Conservation (phyloP, 495 filamentous ascomycete species). For the Podospora australis region DNA sequence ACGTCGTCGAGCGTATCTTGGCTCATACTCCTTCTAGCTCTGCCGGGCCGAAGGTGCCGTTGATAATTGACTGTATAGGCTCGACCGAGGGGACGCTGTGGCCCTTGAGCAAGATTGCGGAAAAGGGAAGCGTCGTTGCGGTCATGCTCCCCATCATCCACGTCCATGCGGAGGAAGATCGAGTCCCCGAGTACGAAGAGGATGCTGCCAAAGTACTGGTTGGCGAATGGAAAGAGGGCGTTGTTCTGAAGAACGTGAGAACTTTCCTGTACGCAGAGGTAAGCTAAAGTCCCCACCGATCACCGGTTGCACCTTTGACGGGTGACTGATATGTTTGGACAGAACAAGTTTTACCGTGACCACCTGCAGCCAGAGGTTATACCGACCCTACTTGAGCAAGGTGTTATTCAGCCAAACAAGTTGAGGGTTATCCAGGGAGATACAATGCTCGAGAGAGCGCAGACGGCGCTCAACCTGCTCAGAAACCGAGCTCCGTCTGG, state of each 20-base stretch:
- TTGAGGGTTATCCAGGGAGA: conserved; percentile 40
- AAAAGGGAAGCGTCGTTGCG: conserved; percentile 39
- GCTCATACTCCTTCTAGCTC: not conserved
- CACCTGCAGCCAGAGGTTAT: conserved; percentile 45
- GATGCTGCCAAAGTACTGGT: conserved; percentile 24
- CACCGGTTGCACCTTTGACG: not conserved
- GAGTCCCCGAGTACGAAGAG: conserved; percentile 39
- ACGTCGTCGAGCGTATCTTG: conserved; percentile 32
- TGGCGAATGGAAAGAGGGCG: conserved; percentile 41
- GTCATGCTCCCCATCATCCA: conserved; percentile 48
- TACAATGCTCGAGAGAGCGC: conserved; percentile 44
- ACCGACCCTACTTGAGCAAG: conserved; percentile 38
- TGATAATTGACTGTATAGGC: conserved; percentile 51
- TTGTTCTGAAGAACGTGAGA: conserved; percentile 42
- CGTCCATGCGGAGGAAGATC: conserved; percentile 30
- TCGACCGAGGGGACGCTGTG: conserved; percentile 33
- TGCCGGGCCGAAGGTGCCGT: conserved; percentile 24
- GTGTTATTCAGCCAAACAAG: conserved; percentile 41
- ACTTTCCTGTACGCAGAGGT: conserved; percentile 44
- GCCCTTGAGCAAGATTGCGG: conserved; percentile 38
- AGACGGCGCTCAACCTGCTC: conserved; percentile 37
- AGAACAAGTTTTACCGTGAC: conserved; percentile 46
- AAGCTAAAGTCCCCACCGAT: conserved; percentile 8
- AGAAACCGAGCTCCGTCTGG: conserved; percentile 38
- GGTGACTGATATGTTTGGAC: not conserved